Evolutionary conservation across 2,329 filamentous ascomycete genomes (phyloP).

Genomic region (Akanthomyces uredinophilus): DNA sequence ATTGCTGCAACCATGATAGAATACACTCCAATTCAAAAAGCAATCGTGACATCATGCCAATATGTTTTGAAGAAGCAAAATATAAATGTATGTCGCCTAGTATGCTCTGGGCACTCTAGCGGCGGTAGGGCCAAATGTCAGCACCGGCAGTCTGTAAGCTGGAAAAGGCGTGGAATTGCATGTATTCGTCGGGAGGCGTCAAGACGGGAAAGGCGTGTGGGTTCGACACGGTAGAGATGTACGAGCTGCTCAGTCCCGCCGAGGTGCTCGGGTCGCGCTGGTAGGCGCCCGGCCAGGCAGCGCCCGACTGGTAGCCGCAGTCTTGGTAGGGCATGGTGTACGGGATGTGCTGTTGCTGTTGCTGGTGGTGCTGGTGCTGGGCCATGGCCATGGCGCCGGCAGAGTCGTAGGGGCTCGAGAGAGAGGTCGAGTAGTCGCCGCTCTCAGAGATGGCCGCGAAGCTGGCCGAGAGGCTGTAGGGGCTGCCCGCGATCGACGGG

Average conservation of each 20-base stretch:
- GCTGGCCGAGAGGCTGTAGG: slow-evolving; percentile 5
- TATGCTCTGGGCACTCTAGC: background rate
- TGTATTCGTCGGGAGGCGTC: slow-evolving; percentile 12
- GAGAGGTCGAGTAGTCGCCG: background rate
- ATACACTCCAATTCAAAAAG: background rate
- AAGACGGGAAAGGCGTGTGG: slow-evolving; percentile 6
- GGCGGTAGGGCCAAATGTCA: slow-evolving; percentile 14
- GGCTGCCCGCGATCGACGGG: slow-evolving; percentile 4
- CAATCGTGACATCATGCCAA: background rate
- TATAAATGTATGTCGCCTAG: background rate
- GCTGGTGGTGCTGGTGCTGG: background rate
- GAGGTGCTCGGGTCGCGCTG: background rate
- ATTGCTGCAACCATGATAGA: background rate
- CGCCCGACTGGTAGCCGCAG: background rate
- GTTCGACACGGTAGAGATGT: slow-evolving; percentile 4
- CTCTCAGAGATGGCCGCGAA: slow-evolving; percentile 5
- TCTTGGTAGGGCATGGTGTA: slow-evolving; percentile 10
- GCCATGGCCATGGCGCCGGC: background rate
- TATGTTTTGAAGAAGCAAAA: background rate
- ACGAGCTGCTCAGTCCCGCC: background rate
- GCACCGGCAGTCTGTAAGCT: background rate
- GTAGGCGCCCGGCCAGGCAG: slow-evolving; percentile 2
- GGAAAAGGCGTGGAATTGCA: slow-evolving; percentile 10
- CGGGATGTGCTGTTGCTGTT: background rate
- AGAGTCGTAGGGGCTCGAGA: background rate